phyloP scores from a whole-genome alignment of 2,329 filamentous ascomycete species.

The Paecilomyces sp. region DNA sequence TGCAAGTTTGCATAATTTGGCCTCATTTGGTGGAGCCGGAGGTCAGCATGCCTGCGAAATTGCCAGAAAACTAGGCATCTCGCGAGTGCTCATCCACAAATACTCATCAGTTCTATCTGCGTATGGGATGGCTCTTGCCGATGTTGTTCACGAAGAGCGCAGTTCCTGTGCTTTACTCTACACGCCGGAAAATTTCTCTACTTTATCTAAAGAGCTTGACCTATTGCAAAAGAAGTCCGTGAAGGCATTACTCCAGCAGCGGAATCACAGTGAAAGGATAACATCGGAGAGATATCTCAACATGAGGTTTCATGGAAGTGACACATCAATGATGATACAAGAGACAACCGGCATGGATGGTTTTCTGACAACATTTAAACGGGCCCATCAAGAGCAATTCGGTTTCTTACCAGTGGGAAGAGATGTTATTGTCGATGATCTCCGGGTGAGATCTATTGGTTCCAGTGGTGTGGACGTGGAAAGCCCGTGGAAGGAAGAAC shows the following conservation, averaged over 20 bases:
- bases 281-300: slow-evolving; percentile 89
- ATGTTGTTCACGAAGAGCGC: slow-evolving; percentile 81
- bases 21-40: slow-evolving; percentile 82
- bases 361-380: slow-evolving; percentile 73
- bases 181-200: slow-evolving; percentile 49
- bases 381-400: slow-evolving; percentile 80
- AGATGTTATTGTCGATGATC: slow-evolving; percentile 77
- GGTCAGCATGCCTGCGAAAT: slow-evolving; percentile 88
- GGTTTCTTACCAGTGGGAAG: slow-evolving; percentile 70
- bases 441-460: slow-evolving; percentile 53
- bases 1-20: slow-evolving; percentile 74
- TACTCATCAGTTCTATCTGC: slow-evolving; percentile 78
- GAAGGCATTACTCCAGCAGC: slow-evolving; percentile 63
- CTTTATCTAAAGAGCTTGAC: slow-evolving; percentile 66
- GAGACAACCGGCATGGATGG: slow-evolving; percentile 62
- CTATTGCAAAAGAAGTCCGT: slow-evolving; percentile 69
- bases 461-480: not conserved
- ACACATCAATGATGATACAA: slow-evolving; percentile 84
- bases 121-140: slow-evolving; percentile 66
- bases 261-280: slow-evolving; percentile 67
- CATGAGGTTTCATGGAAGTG: slow-evolving; percentile 84
- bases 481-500: not conserved
- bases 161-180: slow-evolving; percentile 57
- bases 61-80: slow-evolving; percentile 71
- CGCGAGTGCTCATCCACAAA: slow-evolving; percentile 72